phyloP scores from a whole-genome alignment of 805 yeast genomes.

The Priceomyces carsonii region DNA sequence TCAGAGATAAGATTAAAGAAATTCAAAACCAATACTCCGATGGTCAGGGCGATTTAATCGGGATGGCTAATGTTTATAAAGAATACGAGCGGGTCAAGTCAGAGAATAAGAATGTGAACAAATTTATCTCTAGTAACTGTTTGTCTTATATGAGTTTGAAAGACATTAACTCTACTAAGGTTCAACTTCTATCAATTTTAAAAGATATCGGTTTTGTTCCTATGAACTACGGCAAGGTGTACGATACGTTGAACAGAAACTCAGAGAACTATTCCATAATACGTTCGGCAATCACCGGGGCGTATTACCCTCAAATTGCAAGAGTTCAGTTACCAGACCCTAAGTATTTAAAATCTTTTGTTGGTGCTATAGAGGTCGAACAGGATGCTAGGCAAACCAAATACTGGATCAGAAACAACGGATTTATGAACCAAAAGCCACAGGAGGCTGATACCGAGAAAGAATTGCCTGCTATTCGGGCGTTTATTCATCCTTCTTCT shows the following conservation, averaged over 20 bases:
- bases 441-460: conserved; percentile 11
- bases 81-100: conserved; percentile 43
- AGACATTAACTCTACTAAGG: conserved; percentile 70
- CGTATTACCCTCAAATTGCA: conserved; percentile 82
- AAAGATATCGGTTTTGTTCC: conserved; percentile 80
- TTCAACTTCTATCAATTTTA: conserved; percentile 69
- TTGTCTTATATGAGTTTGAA: conserved; percentile 64
- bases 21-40: conserved; percentile 41
- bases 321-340: conserved; percentile 82
- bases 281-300: conserved; percentile 71
- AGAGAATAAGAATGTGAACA: conserved; percentile 27
- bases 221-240: conserved; percentile 38
- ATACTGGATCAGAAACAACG: conserved; percentile 71
- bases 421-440: conserved; percentile 27
- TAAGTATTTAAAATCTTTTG: conserved; percentile 63
- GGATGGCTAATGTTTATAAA: conserved; percentile 58
- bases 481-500: conserved; percentile 87
- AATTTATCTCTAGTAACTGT: conserved; percentile 55
- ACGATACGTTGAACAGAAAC: conserved; percentile 45
- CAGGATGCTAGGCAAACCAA: conserved; percentile 75
- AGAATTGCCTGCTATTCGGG: conserved; percentile 60
- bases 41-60: conserved; percentile 75
- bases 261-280: conserved; percentile 50
- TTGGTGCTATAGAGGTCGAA: conserved; percentile 85
- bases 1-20: conserved; percentile 61